phyloP scores from a whole-genome alignment of 1,284 basidiomycete genomes.

The Inonotus hispidus region DNA sequence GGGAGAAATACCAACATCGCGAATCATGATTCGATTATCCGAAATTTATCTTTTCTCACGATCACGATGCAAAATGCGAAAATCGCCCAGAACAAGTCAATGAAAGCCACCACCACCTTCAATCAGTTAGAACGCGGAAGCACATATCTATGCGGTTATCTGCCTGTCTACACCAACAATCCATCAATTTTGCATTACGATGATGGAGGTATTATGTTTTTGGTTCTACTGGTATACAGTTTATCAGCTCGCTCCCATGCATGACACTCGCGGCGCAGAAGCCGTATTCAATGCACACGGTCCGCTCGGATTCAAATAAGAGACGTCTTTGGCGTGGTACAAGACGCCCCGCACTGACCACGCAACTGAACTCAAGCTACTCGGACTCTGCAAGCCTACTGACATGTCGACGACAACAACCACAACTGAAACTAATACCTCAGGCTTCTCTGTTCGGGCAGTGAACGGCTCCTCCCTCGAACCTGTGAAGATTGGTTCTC shows the following conservation, averaged over 20 bases:
- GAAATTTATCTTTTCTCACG: background rate
- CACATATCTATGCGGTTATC: no score
- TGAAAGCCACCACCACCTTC: no score
- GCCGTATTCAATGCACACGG: background rate
- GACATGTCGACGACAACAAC: background rate
- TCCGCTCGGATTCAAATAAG: background rate
- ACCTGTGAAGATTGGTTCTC: constrained; percentile 19
- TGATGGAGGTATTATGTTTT: background rate
- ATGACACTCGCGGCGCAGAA: background rate
- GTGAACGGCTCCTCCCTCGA: background rate
- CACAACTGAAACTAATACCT: background rate
- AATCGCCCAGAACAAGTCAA: no score
- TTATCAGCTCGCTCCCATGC: background rate
- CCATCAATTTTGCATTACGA: background rate
- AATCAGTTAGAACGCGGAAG: no score
- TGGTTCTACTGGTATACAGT: background rate
- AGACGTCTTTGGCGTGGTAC: background rate
- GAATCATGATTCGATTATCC: background rate
- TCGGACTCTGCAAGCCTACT: background rate
- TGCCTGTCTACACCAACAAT: no score
- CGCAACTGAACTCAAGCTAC: background rate
- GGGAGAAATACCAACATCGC: no score
- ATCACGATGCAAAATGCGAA: background rate
- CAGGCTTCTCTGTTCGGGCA: background rate
- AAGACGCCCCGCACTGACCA: background rate